Evolutionary conservation across 116 monocot species (phyloP), one percentile per base, ranked within the genome.

Genomic region (Trichopus zeylanicus): DNA sequence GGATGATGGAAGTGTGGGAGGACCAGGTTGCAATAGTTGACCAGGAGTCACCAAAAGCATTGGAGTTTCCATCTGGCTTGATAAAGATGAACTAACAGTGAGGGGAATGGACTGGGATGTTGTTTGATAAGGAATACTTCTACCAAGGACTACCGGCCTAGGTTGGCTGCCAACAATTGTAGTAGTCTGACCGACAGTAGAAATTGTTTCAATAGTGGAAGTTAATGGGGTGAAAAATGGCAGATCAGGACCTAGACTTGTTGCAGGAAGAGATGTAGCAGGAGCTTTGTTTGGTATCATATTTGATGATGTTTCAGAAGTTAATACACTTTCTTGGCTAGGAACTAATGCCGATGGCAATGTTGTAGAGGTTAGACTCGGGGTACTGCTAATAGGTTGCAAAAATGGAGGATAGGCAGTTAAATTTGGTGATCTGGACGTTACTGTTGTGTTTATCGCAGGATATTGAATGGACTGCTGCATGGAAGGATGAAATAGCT

Each of bases 381-480:
- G 38, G 32, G 31, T 53, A 48, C 66, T 65, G 59, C 48, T 52
- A 61, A 67, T 58, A 57, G 72, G 62, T 62, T 74, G 64, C 51
- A 78, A 34, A 25, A 84, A 67, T 28, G 82, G 59, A 55, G 81
- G 63, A 22, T 78, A 33, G 24, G 85, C 85, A 48, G 77, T 66
- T 51, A 88, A 63, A 61, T 53, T 61, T 28, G 61, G 26, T 15
- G 51, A 30, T 29, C 60, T 61, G 33, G 39, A 67, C 37, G 48
- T 58, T 30, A 62, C 2, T 20, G 7, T 6, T 26, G 69, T 19
- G 13, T 35, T 80, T 24, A 75, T 53, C 27, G 73, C 78, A 56
- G 82, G 80, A 68, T 83, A 88, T 22, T 88, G 92, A 52, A 85
- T 51, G 34, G 79, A 61, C 37, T 75, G 81, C 46, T 76, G 89